A percentile compares a stretch with the other conserved stretches of the same genome.
Conservation (phyloP, 768 basidiomycete genomes). For the Rhizopogon vinicolor region DNA sequence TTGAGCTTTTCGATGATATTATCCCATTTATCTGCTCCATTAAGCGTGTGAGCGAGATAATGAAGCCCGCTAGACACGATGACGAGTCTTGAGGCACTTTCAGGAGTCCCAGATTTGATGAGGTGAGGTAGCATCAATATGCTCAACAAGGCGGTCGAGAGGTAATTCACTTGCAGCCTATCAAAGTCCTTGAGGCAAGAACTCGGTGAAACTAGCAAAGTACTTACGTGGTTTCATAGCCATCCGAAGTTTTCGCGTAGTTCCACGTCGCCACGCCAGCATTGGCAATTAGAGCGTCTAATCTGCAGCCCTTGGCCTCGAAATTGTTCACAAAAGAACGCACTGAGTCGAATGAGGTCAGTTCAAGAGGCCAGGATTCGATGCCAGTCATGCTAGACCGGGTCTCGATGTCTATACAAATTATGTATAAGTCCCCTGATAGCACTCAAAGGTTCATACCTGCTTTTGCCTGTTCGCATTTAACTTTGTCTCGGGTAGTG, state of each 20-base stretch:
- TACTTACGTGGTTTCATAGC: conserved; percentile 32
- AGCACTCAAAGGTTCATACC: conserved; percentile 7
- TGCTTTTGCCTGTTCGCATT: conserved; percentile 13
- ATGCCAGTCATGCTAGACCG: conserved; percentile 5
- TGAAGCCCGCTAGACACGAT: conserved; percentile 28
- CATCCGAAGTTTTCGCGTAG: conserved; percentile 26
- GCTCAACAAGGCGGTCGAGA: conserved; percentile 30
- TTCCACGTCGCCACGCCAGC: conserved; percentile 17
- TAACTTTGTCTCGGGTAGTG: conserved; percentile 19
- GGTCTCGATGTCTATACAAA: conserved; percentile 14
- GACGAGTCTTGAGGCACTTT: conserved; percentile 21
- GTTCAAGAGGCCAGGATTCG: conserved; percentile 30
- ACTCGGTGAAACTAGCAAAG: not conserved
- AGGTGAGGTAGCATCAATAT: conserved; percentile 32
- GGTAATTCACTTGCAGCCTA: conserved; percentile 33
- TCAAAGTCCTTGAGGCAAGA: not conserved
- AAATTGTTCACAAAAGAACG: conserved; percentile 24
- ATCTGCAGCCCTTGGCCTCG: conserved; percentile 20
- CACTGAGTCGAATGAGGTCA: conserved; percentile 29
- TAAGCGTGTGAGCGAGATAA: conserved; percentile 9
- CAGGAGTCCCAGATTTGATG: conserved; percentile 20
- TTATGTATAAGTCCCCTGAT: not conserved
- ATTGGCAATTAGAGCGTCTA: conserved; percentile 28
- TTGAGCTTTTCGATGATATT: conserved; percentile 25
- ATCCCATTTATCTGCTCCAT: conserved; percentile 9